Evolutionary conservation across 306 rosid genomes (phyloP).

Genomic region (Prinsepia uniflora): DNA sequence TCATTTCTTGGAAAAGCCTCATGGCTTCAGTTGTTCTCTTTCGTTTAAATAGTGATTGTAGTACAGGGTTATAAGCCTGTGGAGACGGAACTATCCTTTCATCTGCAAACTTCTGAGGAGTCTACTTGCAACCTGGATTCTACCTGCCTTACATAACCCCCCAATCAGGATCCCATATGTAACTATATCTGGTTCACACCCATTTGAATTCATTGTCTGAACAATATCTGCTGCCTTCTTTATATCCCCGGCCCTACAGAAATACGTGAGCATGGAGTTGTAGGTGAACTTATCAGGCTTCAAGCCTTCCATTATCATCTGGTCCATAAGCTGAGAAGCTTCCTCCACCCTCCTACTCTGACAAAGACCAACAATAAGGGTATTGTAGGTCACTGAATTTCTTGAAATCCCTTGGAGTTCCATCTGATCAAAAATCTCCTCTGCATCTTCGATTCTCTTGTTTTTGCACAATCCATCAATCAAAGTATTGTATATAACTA

Average conservation of each 20-base stretch:
- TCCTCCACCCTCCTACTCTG: constrained; percentile 70
- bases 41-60: constrained; percentile 64
- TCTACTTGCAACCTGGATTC: constrained; percentile 69
- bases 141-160: constrained; percentile 87
- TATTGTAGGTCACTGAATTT: constrained; percentile 73
- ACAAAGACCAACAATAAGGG: constrained; percentile 82
- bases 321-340: constrained; percentile 90
- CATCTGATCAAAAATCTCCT: constrained; percentile 93
- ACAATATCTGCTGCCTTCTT: constrained; percentile 82
- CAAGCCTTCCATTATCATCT: constrained; percentile 93
- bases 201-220: constrained; percentile 74
- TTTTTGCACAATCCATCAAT: constrained; percentile 83
- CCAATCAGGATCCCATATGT: constrained; percentile 72
- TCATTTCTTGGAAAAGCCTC: constrained; percentile 89
- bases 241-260: constrained; percentile 71
- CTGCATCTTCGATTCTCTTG: constrained; percentile 70
- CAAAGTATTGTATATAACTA: constrained; percentile 68
- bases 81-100: constrained; percentile 78
- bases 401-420: constrained; percentile 86
- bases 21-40: constrained; percentile 75
- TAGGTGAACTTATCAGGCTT: constrained; percentile 84
- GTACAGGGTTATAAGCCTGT: constrained; percentile 72
- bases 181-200: constrained; percentile 82
- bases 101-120: constrained; percentile 82
- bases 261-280: constrained; percentile 72